Evolutionary conservation across 2,329 filamentous ascomycete species (phyloP).

Genomic region (Penicillium capsulatum): DNA sequence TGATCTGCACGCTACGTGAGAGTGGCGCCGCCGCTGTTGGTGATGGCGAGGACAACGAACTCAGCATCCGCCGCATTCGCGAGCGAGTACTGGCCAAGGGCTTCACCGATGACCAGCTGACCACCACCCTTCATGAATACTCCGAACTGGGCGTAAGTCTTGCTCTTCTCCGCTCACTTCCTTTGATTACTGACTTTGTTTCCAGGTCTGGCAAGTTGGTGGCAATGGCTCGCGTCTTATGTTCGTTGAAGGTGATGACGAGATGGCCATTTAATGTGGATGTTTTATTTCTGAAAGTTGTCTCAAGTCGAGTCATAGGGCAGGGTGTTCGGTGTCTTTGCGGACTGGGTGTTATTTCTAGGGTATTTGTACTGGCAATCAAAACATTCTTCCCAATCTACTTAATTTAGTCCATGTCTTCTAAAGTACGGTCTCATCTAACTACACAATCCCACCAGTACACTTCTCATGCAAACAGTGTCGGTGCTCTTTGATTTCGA

Average conservation of each 20-base stretch:
- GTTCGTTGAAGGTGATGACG: constrained; percentile 62
- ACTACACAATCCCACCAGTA: no score
- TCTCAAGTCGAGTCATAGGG: constrained; percentile 19
- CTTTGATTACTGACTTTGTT: constrained; percentile 36
- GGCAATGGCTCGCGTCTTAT: constrained; percentile 66
- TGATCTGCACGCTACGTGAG: constrained; percentile 84
- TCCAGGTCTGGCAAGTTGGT: constrained; percentile 72
- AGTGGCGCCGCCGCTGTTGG: constrained; percentile 75
- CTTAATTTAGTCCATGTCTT: background rate
- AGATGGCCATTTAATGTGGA: constrained; percentile 45
- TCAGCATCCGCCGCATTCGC: constrained; percentile 83
- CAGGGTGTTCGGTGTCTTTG: constrained; percentile 23
- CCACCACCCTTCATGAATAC: constrained; percentile 83
- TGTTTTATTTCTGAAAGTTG: constrained; percentile 7
- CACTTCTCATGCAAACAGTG: no score
- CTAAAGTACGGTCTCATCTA: background rate
- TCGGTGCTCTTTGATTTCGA: no score
- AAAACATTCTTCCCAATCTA: constrained; percentile 16
- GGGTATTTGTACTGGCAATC: constrained; percentile 14
- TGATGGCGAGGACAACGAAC: constrained; percentile 66
- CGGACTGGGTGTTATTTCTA: constrained; percentile 13
- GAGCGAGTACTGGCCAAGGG: constrained; percentile 93
- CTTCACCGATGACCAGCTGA: constrained; percentile 91
- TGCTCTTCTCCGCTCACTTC: background rate
- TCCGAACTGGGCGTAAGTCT: constrained; percentile 78